Evolutionary conservation across 169 alveolate genomes (phyloP).

Genomic region (Eimeria zaria): DNA sequence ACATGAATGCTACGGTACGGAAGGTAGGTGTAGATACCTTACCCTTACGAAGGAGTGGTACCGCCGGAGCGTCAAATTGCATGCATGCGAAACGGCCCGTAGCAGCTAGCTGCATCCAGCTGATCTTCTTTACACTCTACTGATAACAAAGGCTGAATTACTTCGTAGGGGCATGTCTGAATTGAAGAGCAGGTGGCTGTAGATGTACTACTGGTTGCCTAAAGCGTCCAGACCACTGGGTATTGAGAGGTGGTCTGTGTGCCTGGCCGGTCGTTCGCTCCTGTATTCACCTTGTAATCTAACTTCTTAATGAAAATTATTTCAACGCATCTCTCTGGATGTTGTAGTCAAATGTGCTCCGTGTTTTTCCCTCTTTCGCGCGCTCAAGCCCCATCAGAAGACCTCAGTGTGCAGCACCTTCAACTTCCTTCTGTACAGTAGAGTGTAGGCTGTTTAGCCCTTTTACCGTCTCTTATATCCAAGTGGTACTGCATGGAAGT

Average conservation of each 20-base stretch:
- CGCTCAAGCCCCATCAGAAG: not conserved
- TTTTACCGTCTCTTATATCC: not conserved
- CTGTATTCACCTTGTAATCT: not conserved
- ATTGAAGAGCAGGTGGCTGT: not conserved
- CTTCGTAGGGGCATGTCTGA: not conserved
- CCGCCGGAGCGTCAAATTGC: not conserved
- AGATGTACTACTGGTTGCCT: not conserved
- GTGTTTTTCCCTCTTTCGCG: not conserved
- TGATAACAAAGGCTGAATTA: not conserved
- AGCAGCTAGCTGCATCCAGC: not conserved
- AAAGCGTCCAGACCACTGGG: constrained; percentile 69
- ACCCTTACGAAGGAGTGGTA: not conserved
- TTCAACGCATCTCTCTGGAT: not conserved
- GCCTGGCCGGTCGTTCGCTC: constrained; percentile 7
- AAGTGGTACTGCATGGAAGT: not conserved
- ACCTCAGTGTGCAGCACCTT: not conserved
- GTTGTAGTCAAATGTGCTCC: not conserved
- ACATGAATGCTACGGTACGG: not conserved
- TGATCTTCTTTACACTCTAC: not conserved
- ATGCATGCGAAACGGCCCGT: constrained; percentile 1
- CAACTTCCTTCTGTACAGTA: not conserved
- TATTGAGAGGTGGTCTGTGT: not conserved
- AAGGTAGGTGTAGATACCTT: not conserved
- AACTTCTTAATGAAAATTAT: not conserved
- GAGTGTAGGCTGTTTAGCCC: not conserved